Evolutionary conservation across 495 filamentous ascomycete species (phyloP).

Genomic region (Talaromyces wortmannii): DNA sequence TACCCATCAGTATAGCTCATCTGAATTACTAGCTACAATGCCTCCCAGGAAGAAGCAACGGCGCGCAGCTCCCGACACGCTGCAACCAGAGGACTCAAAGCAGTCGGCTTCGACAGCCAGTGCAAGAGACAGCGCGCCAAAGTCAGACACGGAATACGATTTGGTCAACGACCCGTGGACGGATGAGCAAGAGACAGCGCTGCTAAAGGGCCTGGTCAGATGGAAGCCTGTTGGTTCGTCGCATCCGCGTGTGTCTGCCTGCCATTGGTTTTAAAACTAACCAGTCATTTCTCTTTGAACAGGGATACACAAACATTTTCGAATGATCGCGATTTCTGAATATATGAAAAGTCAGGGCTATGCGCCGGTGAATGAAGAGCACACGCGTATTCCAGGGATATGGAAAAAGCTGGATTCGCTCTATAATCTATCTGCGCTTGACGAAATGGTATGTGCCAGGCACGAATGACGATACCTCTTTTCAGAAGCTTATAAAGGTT

Average conservation of each 20-base stretch:
- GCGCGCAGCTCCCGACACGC: conserved; percentile 19
- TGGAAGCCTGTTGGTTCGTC: conserved; percentile 89
- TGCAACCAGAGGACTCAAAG: conserved; percentile 32
- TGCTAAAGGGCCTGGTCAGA: conserved; percentile 84
- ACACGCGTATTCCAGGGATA: conserved; percentile 84
- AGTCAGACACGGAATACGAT: conserved; percentile 31
- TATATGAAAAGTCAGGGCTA: conserved; percentile 83
- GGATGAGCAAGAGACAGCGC: conserved; percentile 84
- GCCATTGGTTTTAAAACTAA: neutral
- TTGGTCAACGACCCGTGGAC: conserved; percentile 74
- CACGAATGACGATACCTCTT: conserved; percentile 8
- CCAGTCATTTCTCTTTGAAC: conserved; percentile 7
- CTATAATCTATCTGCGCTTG: conserved; percentile 83
- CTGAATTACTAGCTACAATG: conserved; percentile 39
- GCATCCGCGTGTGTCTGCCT: neutral
- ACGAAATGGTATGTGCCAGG: conserved; percentile 60
- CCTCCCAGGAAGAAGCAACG: conserved; percentile 63
- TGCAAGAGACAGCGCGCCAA: conserved; percentile 21
- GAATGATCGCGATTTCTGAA: conserved; percentile 83
- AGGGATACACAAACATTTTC: conserved; percentile 98
- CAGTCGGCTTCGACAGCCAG: conserved; percentile 26
- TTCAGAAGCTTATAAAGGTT: neutral
- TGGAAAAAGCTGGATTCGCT: conserved; percentile 80
- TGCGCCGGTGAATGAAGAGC: conserved; percentile 54
- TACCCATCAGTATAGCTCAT: neutral